Conservation (phyloP, 768 basidiomycete species). For the Asterophora parasitica region DNA sequence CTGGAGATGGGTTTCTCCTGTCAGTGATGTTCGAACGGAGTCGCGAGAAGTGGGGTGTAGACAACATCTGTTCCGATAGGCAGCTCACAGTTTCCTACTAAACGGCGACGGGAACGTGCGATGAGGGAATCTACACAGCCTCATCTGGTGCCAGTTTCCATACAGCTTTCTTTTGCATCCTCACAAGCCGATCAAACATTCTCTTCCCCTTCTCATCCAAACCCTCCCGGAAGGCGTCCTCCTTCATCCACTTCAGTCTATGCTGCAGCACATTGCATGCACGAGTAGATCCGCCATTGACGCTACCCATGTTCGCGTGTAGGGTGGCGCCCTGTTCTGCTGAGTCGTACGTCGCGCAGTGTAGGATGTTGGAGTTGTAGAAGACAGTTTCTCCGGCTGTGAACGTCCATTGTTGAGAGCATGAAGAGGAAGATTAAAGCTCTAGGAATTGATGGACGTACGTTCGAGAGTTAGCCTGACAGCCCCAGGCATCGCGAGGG, state of each 20-base stretch:
- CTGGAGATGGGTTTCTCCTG: no score
- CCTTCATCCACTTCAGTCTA: slow-evolving; percentile 66
- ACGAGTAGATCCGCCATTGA: slow-evolving; percentile 53
- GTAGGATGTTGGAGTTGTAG: slow-evolving; percentile 76
- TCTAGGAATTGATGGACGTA: no score
- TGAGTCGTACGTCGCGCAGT: slow-evolving; percentile 62
- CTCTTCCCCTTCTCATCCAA: slow-evolving; percentile 40
- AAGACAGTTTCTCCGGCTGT: slow-evolving; percentile 73
- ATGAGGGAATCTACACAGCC: no score
- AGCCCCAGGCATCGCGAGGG: slow-evolving; percentile 67
- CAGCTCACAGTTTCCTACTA: no score
- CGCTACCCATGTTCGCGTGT: slow-evolving; percentile 64
- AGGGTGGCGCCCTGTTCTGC: slow-evolving; percentile 53
- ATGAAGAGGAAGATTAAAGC: no score
- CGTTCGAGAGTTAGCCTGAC: slow-evolving; percentile 51
- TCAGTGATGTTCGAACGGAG: no score
- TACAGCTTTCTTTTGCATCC: slow-evolving; percentile 47
- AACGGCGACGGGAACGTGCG: no score
- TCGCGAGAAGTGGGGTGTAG: no score
- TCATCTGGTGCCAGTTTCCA: no score
- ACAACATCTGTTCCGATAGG: no score
- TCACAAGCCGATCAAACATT: slow-evolving; percentile 58
- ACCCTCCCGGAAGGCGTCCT: slow-evolving; percentile 38
- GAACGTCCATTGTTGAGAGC: not conserved
- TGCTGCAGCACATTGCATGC: slow-evolving; percentile 77